Conservation (phyloP, 371 early-diverging fungal species). For the Mucor circinelloides region DNA sequence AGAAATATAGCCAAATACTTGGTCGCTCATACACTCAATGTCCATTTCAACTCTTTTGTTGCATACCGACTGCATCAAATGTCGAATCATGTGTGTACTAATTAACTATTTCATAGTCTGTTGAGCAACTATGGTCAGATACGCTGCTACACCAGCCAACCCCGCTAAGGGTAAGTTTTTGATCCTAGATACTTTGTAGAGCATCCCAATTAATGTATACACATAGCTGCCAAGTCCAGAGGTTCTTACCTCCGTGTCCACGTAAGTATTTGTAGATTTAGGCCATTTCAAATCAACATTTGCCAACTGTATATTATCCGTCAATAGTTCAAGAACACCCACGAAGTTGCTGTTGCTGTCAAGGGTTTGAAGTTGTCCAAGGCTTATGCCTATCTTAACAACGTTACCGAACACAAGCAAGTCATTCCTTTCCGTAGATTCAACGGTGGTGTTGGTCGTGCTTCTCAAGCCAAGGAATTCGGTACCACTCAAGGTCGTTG, state of each 20-base stretch:
- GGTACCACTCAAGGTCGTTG: constrained; percentile 95
- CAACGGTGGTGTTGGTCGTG: constrained; percentile 96
- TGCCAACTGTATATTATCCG: background rate
- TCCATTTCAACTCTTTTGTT: background rate
- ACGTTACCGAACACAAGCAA: constrained; percentile 96
- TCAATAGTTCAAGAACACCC: constrained; percentile 92
- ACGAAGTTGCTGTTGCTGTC: constrained; percentile 96
- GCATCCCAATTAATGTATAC: background rate
- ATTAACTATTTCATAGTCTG: constrained; percentile 5
- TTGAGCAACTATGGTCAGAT: constrained; percentile 56
- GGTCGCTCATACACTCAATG: background rate
- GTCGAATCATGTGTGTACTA: background rate
- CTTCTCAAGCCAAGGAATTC: constrained; percentile 95
- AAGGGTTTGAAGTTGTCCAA: constrained; percentile 92
- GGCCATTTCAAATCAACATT: background rate
- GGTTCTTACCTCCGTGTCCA: constrained; percentile 98
- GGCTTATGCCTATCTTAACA: constrained; percentile 93
- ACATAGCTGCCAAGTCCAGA: constrained; percentile 89
- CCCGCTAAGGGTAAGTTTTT: constrained; percentile 53
- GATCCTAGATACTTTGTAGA: background rate
- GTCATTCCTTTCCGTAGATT: constrained; percentile 97
- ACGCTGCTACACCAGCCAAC: constrained; percentile 61
- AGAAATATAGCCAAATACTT: too few species aligned
- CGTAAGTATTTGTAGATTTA: constrained; percentile 40
- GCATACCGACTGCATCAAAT: background rate